A percentile compares a stretch with the other conserved stretches of the same genome.
Evolutionary conservation across 1,284 basidiomycete genomes (phyloP).

Genomic region (Fomitopsis pinicola): DNA sequence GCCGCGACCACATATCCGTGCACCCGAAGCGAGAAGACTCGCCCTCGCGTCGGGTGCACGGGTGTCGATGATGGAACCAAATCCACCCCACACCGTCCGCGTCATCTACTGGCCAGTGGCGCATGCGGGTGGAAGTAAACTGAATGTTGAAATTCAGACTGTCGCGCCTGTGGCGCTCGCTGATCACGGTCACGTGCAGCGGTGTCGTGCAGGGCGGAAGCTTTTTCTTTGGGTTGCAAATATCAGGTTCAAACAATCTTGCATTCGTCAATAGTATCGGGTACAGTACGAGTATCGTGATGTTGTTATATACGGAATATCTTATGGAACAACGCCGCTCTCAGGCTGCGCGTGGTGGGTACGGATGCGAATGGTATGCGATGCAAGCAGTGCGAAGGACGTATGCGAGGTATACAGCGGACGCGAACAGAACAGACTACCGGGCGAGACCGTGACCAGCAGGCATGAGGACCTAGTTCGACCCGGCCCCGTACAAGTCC

Average conservation of each 20-base stretch:
- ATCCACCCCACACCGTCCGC: no score
- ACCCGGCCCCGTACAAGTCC: not conserved
- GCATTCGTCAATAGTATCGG: not conserved
- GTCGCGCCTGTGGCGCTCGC: no score
- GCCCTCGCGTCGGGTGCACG: not conserved
- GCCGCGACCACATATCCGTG: not conserved
- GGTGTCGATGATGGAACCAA: not conserved
- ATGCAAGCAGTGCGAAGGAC: not conserved
- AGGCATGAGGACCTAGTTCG: not conserved
- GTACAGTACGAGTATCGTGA: not conserved
- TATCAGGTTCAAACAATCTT: not conserved
- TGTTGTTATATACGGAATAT: not conserved
- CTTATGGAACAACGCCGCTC: not conserved
- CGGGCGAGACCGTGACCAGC: not conserved
- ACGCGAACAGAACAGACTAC: not conserved
- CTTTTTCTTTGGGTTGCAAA: no score
- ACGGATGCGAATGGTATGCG: not conserved
- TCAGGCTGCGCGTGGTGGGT: not conserved
- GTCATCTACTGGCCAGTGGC: no score
- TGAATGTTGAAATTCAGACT: no score
- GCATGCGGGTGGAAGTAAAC: no score
- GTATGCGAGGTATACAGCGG: no score
- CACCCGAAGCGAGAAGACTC: not conserved
- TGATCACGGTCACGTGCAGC: no score
- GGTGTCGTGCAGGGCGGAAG: no score